Evolutionary conservation across 257 asterid genomes (phyloP).

Genomic region (Fraxinus pennsylvanica): DNA sequence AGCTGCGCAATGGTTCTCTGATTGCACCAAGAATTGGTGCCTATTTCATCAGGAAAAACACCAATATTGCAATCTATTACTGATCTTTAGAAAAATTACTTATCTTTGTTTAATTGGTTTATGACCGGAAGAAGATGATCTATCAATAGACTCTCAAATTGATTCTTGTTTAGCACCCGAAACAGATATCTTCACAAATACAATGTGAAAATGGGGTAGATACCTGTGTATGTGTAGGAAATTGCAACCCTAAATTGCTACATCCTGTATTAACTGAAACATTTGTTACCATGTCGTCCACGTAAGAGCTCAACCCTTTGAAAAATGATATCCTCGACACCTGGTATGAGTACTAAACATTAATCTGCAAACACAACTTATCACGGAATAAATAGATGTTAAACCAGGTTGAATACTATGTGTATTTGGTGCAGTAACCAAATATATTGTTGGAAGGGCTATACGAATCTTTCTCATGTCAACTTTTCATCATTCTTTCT

Average conservation of each 20-base stretch:
- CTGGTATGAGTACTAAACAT: neutral
- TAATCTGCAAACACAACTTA: neutral
- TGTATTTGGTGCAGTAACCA: no score
- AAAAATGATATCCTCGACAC: neutral
- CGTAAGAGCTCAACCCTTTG: neutral
- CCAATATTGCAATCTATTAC: neutral
- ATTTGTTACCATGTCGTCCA: neutral
- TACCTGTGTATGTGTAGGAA: no score
- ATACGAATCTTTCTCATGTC: no score
- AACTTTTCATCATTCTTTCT: no score
- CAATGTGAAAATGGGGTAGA: no score
- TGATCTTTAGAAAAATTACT: neutral
- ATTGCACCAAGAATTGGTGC: neutral
- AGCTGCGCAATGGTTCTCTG: neutral
- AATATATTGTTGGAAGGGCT: no score
- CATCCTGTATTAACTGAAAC: neutral
- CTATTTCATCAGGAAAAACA: neutral
- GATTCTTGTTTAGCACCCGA: neutral
- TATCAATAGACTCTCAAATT: neutral
- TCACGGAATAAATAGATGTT: neutral
- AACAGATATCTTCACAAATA: no score
- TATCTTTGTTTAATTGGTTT: neutral
- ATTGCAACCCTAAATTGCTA: neutral
- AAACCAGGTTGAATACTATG: no score
- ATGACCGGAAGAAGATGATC: neutral